Percentiles rank a stretch among this genome's conserved stretches.
These are phyloP conservation scores for Penicillium psychrofluorescens DNA, from an alignment of 495 filamentous ascomycete species.

Conservation along the genomic window DNA sequence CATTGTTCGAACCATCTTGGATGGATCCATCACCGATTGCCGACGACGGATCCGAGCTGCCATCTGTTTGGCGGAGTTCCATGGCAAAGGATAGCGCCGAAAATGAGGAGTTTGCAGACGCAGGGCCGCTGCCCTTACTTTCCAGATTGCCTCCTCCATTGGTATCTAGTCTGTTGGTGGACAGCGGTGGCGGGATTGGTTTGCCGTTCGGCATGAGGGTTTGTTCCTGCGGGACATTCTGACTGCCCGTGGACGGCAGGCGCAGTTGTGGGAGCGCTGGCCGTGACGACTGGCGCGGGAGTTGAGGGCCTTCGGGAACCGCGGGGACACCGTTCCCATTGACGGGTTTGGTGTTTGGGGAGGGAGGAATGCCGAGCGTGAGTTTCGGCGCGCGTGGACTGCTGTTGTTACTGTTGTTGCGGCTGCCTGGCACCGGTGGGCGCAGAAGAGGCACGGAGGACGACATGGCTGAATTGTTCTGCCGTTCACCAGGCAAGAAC, in stretches of 20 bases:
- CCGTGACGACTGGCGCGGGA: slow-evolving; percentile 32
- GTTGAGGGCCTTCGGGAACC: slow-evolving; percentile 19
- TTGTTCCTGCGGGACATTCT: slow-evolving; percentile 56
- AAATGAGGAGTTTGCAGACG: slow-evolving; percentile 78
- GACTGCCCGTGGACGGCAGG: slow-evolving; percentile 75
- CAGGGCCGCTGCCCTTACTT: slow-evolving; percentile 64
- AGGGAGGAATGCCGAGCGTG: slow-evolving; percentile 81
- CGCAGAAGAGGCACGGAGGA: slow-evolving; percentile 76
- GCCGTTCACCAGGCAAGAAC: slow-evolving; percentile 41
- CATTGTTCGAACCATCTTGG: slow-evolving; percentile 58
- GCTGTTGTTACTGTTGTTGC: slow-evolving; percentile 47
- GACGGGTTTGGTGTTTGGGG: slow-evolving; percentile 68
- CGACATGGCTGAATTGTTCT: slow-evolving; percentile 60
- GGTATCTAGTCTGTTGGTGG: slow-evolving; percentile 55
- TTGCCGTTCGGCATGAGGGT: slow-evolving; percentile 38
- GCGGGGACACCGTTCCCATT: slow-evolving; percentile 27
- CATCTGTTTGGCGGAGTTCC: slow-evolving; percentile 50
- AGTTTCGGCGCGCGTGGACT: slow-evolving; percentile 65
- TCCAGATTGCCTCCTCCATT: slow-evolving; percentile 71
- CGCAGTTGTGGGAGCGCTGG: slow-evolving; percentile 64
- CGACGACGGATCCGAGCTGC: slow-evolving; percentile 78
- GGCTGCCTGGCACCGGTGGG: slow-evolving; percentile 71
- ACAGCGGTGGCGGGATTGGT: slow-evolving; percentile 42
- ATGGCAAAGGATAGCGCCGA: slow-evolving; percentile 69
- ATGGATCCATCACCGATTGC: slow-evolving; percentile 76